Percentiles rank a stretch among this genome's conserved stretches.
phyloP scores from a whole-genome alignment of 139 green algal genomes.

The Astrephomene gubernaculifera region DNA sequence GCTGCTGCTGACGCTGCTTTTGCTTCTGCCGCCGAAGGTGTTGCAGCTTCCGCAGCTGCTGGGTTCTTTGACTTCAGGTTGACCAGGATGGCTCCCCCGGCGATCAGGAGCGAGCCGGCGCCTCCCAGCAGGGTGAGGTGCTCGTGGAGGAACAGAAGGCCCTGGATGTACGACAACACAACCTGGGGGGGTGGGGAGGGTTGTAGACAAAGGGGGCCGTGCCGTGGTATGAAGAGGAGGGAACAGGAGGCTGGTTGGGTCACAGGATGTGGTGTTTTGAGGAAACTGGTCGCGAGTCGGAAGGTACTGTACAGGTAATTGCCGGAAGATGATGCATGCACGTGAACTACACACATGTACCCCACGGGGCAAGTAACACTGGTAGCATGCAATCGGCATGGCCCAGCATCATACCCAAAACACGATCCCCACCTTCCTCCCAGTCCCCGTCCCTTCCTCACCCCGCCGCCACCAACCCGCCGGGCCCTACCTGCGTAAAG shows the following conservation, averaged over 20 bases:
- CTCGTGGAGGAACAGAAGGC: slow-evolving; percentile 39
- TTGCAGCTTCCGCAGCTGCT: too few relatives aligned
- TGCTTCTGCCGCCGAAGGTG: background rate
- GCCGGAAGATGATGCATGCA: background rate
- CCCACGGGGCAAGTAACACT: background rate
- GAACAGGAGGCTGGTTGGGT: too few relatives aligned
- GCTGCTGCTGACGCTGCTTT: background rate
- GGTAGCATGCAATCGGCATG: background rate
- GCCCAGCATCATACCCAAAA: background rate
- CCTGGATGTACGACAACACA: slow-evolving; percentile 45
- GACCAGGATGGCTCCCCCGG: slow-evolving; percentile 5
- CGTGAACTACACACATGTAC: background rate
- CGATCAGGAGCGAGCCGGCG: slow-evolving; percentile 19
- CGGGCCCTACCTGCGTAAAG: slow-evolving; percentile 55
- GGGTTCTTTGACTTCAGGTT: slow-evolving; percentile 15
- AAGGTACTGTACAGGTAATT: background rate
- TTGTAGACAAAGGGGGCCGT: too few relatives aligned
- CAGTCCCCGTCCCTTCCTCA: background rate
- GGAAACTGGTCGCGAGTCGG: too few relatives aligned
- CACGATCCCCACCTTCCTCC: background rate
- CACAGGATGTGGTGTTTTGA: too few relatives aligned
- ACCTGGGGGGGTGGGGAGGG: slow-evolving; percentile 29
- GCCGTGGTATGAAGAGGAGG: background rate
- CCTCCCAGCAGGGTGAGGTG: background rate
- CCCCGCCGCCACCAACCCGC: background rate